Evolutionary conservation across 2,329 filamentous ascomycete genomes (phyloP), one percentile per base, ranked within the genome.

Genomic region (Sclerotinia borealis): DNA sequence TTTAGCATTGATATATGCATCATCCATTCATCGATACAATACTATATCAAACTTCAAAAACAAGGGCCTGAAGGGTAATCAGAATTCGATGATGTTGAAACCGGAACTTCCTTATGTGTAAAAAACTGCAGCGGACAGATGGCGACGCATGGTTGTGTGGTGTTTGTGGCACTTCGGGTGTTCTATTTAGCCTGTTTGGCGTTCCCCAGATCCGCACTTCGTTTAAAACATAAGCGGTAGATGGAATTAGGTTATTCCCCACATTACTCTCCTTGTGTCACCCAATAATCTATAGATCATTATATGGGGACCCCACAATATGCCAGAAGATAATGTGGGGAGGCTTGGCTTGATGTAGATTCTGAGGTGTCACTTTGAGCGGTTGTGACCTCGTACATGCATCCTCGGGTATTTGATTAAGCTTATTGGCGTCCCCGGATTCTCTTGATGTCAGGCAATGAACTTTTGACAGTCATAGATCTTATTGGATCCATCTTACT

Each of bases 191-290:
- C 54, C 54, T 58, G 27, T 58, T 45, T 58, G n/a, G 29, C 39
- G 54, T 4, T 45, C 29, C n/a, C 27, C 9, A 58, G 39, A 45
- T 45, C 39, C 39, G n/a, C 39, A 34, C 2, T 34, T 45, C 39
- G 7, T 45, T 51, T 34, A n/a, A 31, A 45, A 45, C 54, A 19
- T 45, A 34, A 25, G 27, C 17, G 27, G 39, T 56, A 69, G 54
- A 67, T 64, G 65, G 64, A 65, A 63, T 39, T 65, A 56, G 52
- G 50, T 52, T 70, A 19, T 68, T 67, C 61, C 65, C 68, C 68
- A 65, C 66, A 64, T 41, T 48, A 48, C n/a, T n/a, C n/a, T 41
- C 48, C 61, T 27, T 19, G 17, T 25, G n/a, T 51, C 3, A 9
- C 43, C 52, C 49, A 41, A 52, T 52, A 41, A 39, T 27, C n/a